Evolutionary conservation across 768 basidiomycete genomes (phyloP), one percentile per base, ranked within the genome.

Genomic region (Suillus decipiens): DNA sequence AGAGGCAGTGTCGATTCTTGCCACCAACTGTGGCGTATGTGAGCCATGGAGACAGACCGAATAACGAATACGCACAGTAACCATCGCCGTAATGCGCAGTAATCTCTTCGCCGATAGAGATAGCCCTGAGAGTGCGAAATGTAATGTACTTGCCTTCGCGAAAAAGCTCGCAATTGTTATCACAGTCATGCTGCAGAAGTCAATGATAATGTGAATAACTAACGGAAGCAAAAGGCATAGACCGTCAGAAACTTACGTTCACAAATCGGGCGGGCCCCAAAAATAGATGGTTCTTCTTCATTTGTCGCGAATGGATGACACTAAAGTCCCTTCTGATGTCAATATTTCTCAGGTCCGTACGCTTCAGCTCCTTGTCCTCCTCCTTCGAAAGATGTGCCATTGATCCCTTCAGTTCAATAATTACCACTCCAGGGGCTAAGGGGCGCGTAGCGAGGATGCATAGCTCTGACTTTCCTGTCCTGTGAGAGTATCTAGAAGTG

Each of bases 271-370:
- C 93, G 58, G 93, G 93, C 11, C 93, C 93, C 73, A 95, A 80
- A 79, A 95, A 94, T 71, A 95, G 81, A 78, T 94, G 92, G 70
- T 93, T 95, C 77, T 92, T 92, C 81, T 94, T 94, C 84, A 92
- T 89, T 75, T 92, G 90, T 71, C 89, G 91, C 39, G 92, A 93
- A 75, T 94, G 92, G 60, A 95, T 93, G 70, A 95, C 93, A 74
- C 91, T 93, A 73, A 95, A 95, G 74, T 95, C 93, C 70, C 91
- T 81, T 64, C 93, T 86, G 66, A 92, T 92, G 68, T 90, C 89
- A 60, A 82, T 81, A 61, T 79, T 75, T 66, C 87, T 83, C 64
- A 87, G 80, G 76, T 90, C 89, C 11, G 90, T 93, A 37, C 91
- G 86, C 74, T 94, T 93, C 67, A 95, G 86, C 66, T 93, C 93